Conservation (phyloP, 257 asterid species). For the Petunia secreta region DNA sequence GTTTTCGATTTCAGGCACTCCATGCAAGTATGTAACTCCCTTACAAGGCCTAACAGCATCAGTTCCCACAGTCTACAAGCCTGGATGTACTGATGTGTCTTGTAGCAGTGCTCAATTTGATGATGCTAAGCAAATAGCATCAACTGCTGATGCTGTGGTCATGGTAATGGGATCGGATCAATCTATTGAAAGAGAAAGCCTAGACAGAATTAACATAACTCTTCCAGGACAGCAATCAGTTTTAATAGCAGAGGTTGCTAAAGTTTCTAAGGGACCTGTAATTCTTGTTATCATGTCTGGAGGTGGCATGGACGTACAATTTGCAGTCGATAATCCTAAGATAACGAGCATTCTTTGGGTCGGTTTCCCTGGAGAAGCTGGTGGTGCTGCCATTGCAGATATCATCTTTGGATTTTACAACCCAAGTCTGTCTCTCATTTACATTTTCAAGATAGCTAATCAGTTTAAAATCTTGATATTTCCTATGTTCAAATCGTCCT, state of each 20-base stretch:
- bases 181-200: conserved; percentile 60
- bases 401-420: conserved; percentile 65
- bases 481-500: background rate
- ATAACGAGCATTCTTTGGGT: conserved; percentile 87
- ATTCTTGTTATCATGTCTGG: conserved; percentile 89
- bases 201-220: conserved; percentile 61
- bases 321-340: conserved; percentile 76
- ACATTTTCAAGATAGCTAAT: background rate
- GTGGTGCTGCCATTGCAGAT: conserved; percentile 86
- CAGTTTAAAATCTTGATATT: background rate
- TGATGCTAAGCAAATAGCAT: conserved; percentile 61
- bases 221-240: conserved; percentile 88
- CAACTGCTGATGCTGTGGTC: conserved; percentile 74
- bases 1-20: conserved; percentile 50
- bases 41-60: conserved; percentile 63
- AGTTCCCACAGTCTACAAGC: conserved; percentile 51
- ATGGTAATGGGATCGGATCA: conserved; percentile 83
- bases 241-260: conserved; percentile 66
- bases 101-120: conserved; percentile 62
- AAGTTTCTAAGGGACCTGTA: conserved; percentile 71
- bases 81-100: conserved; percentile 61
- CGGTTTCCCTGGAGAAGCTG: conserved; percentile 96
- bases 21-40: conserved; percentile 72
- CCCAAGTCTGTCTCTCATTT: conserved; percentile 60
- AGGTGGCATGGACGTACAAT: conserved; percentile 83